Percentiles rank a stretch among this genome's conserved stretches.
These are phyloP conservation scores for Prototheca cutis DNA, from an alignment of 163 green algal genomes.

Conservation along the genomic window DNA sequence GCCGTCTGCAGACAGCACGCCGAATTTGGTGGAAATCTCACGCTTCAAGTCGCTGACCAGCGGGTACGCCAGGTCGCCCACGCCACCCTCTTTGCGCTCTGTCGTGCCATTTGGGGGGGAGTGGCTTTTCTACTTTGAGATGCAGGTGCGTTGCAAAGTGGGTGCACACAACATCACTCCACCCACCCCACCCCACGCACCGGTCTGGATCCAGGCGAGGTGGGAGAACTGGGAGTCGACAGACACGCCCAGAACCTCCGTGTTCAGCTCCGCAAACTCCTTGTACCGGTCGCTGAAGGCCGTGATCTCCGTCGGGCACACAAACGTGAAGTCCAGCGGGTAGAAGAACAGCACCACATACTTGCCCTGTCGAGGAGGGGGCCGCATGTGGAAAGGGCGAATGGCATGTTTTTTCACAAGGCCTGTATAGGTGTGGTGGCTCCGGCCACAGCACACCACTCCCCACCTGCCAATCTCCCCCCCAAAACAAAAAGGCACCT, in stretches of 20 bases:
- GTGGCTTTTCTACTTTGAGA: too few relatives aligned
- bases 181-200: too few relatives aligned
- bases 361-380: conserved; percentile 38
- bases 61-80: conserved; percentile 94
- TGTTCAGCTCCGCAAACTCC: conserved; percentile 79
- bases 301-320: conserved; percentile 93
- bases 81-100: conserved; percentile 72
- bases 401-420: too few relatives aligned
- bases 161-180: too few relatives aligned
- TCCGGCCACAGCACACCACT: too few relatives aligned
- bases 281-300: conserved; percentile 89
- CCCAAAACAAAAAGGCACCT: background rate
- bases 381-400: too few relatives aligned
- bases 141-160: too few relatives aligned
- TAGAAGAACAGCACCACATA: conserved; percentile 93
- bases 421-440: too few relatives aligned
- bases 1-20: conserved; percentile 82
- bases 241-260: conserved; percentile 70
- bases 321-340: conserved; percentile 83
- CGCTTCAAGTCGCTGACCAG: conserved; percentile 95
- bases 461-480: too few relatives aligned
- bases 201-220: conserved; percentile 76
- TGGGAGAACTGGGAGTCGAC: conserved; percentile 98
- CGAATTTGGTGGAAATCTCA: conserved; percentile 57
- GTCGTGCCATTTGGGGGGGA: too few relatives aligned